These are phyloP conservation scores for Calycina herbarum DNA, from an alignment of 2,329 filamentous ascomycete species.

Conservation along the genomic window DNA sequence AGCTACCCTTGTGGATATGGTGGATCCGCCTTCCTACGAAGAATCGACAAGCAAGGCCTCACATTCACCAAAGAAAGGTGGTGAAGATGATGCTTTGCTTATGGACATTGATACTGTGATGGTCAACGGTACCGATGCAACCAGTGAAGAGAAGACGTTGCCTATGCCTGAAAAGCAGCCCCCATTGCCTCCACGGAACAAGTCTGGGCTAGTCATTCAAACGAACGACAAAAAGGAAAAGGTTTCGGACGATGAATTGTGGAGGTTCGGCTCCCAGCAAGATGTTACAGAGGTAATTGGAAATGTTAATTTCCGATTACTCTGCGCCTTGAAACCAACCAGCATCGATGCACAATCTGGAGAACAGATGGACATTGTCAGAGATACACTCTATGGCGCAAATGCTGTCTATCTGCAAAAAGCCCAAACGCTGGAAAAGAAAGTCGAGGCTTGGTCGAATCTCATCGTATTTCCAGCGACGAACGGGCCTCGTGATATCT, in stretches of 20 bases:
- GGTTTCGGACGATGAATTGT: constrained; percentile 36
- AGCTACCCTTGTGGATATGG: constrained; percentile 41
- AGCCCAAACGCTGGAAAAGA: constrained; percentile 44
- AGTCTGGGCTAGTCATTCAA: constrained; percentile 35
- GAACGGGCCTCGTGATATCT: constrained; percentile 61
- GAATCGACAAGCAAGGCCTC: constrained; percentile 12
- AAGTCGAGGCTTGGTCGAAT: constrained; percentile 47
- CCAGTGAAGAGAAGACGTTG: constrained; percentile 9
- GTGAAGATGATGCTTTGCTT: constrained; percentile 3
- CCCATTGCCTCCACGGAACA: constrained; percentile 39
- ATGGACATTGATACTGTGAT: constrained; percentile 32
- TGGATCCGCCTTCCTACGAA: constrained; percentile 25
- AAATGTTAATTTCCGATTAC: constrained; percentile 86
- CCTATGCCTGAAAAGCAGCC: constrained; percentile 36
- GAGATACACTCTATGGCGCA: constrained; percentile 66
- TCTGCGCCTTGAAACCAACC: constrained; percentile 79
- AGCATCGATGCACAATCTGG: constrained; percentile 62
- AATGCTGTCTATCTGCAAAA: constrained; percentile 61
- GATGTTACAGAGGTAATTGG: constrained; percentile 96
- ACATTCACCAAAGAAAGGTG: constrained; percentile 9
- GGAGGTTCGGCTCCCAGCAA: constrained; percentile 61
- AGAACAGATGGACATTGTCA: constrained; percentile 79
- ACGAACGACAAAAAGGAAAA: constrained; percentile 31
- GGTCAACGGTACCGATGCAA: constrained; percentile 39
- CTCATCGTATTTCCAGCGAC: constrained; percentile 60